Evolutionary conservation across 345 rosid genomes (phyloP).

Genomic region (Diplotaxis tenuifolia): DNA sequence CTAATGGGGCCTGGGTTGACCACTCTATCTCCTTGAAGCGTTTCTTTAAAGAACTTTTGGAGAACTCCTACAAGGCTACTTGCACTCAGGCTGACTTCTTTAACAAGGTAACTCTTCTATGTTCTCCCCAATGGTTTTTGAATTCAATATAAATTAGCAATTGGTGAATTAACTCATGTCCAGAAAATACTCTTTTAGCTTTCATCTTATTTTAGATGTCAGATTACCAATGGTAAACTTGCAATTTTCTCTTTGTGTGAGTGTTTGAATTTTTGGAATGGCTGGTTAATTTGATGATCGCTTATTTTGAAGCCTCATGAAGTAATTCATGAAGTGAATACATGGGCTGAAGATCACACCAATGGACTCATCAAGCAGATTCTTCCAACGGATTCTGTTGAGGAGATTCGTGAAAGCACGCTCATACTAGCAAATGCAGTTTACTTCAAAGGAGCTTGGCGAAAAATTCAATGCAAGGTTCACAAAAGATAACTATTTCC

Average conservation of each 20-base stretch:
- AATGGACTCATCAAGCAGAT: not conserved
- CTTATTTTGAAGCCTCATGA: not conserved
- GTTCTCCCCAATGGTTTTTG: not conserved
- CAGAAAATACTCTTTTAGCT: not conserved
- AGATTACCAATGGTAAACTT: not conserved
- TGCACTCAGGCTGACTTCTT: conserved; percentile 38
- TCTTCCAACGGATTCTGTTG: not conserved
- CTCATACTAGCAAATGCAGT: not conserved
- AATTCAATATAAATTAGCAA: not conserved
- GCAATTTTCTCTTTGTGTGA: not conserved
- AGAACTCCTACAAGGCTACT: not conserved
- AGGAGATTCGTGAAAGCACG: not conserved
- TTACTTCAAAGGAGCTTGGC: not conserved
- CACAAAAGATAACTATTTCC: not conserved
- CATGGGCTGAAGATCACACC: not conserved
- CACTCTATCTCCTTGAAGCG: not conserved
- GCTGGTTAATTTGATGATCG: not conserved
- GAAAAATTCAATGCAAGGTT: not conserved
- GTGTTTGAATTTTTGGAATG: not conserved
- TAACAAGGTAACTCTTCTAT: not conserved
- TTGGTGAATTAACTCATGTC: not conserved
- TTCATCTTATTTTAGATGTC: too few species aligned
- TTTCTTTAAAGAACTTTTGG: not conserved
- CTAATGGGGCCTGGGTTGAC: not conserved
- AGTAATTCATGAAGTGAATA: not conserved